phyloP scores from a whole-genome alignment of 2,329 filamentous ascomycete species.

The Alternaria hordeiaustralica region DNA sequence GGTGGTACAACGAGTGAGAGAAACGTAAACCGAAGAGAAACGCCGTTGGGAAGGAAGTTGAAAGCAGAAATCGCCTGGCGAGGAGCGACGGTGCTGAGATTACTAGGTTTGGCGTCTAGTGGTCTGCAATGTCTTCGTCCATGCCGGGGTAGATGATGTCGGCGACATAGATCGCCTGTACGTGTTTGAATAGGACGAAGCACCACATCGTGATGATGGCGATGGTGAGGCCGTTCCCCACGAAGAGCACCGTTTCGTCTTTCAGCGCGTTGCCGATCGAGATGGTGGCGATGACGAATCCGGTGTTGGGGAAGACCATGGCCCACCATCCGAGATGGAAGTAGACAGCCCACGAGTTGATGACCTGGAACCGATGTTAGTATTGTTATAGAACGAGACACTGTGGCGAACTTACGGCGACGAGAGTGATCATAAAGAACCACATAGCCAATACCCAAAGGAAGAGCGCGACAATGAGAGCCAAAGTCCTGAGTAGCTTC shows the following conservation, averaged over 20 bases:
- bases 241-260: constrained; percentile 45
- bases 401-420: constrained; percentile 42
- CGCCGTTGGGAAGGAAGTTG: not conserved
- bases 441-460: constrained; percentile 69
- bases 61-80: not conserved
- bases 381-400: constrained; percentile 38
- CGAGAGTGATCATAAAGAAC: constrained; percentile 58
- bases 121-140: constrained; percentile 61
- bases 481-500: constrained; percentile 53
- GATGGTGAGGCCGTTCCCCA: constrained; percentile 58
- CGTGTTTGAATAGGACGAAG: constrained; percentile 60
- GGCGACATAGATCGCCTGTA: constrained; percentile 58
- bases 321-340: constrained; percentile 70
- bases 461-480: constrained; percentile 60
- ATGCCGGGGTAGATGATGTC: constrained; percentile 66
- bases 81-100: not conserved
- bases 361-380: constrained; percentile 32
- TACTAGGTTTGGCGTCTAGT: constrained; percentile 17
- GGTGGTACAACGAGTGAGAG: constrained; percentile 20
- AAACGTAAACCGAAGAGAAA: not conserved
- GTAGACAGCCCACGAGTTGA: constrained; percentile 53
- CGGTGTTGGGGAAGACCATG: constrained; percentile 55
- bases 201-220: constrained; percentile 61
- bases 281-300: constrained; percentile 53
- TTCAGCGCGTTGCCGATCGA: constrained; percentile 46